Percentiles rank a stretch among this genome's conserved stretches.
phyloP scores from a whole-genome alignment of 352 stramenopile species.

The Sclerospora graminicola region DNA sequence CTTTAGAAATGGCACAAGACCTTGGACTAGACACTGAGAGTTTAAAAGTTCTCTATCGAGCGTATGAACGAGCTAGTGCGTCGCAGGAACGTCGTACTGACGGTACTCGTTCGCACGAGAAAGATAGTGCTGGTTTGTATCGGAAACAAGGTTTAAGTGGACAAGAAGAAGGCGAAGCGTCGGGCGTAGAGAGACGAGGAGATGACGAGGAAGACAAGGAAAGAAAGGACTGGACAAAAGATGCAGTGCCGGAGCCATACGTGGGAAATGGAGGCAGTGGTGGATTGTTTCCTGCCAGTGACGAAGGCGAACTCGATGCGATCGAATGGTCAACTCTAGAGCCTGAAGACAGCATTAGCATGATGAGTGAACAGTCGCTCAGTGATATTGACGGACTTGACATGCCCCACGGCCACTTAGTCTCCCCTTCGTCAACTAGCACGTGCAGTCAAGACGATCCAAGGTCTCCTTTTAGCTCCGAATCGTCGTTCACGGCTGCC shows the following conservation, averaged over 20 bases:
- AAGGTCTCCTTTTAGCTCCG: conserved; percentile 18
- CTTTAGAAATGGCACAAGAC: conserved; percentile 43
- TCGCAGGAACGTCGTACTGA: conserved; percentile 12
- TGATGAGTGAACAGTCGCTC: conserved; percentile 35
- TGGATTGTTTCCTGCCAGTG: conserved; percentile 15
- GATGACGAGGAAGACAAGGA: conserved; percentile 13
- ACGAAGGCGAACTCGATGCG: conserved; percentile 8
- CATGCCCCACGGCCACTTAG: conserved; percentile 31
- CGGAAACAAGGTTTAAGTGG: conserved; percentile 4
- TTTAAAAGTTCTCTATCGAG: conserved; percentile 38
- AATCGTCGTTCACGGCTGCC: conserved; percentile 17
- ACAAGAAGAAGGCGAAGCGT: conserved; percentile 25
- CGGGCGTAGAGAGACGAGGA: conserved; percentile 6
- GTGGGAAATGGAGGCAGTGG: conserved; percentile 13
- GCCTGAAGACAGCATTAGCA: conserved; percentile 21
- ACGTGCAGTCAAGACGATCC: conserved; percentile 27
- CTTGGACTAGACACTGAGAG: conserved; percentile 28
- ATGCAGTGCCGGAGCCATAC: conserved; percentile 9
- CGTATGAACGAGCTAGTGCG: conserved; percentile 5
- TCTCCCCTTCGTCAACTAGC: conserved; percentile 55
- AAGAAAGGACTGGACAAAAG: conserved; percentile 15
- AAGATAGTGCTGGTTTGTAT: conserved; percentile 5
- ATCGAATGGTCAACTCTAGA: conserved; percentile 10
- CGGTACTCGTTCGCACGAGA: neutral
- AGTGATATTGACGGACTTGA: conserved; percentile 29